These are phyloP conservation scores for Lojkania enalia DNA, from an alignment of 2,329 filamentous ascomycete species.

Conservation along the genomic window DNA sequence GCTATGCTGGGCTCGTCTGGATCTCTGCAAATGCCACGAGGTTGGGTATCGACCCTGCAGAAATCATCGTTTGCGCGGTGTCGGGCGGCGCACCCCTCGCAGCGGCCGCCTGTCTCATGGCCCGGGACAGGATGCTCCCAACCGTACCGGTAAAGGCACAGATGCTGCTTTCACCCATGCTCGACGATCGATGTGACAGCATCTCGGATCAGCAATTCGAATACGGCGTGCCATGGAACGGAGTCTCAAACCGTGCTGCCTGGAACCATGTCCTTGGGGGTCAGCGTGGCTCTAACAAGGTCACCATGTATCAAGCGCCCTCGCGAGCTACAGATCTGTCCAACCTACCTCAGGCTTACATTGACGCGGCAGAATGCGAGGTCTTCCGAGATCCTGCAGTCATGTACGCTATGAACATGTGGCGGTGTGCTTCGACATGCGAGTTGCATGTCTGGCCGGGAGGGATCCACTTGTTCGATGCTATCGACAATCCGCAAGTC, in stretches of 20 bases:
- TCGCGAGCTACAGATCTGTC: slow-evolving; percentile 17
- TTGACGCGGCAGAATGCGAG: slow-evolving; percentile 26
- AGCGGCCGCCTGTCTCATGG: slow-evolving; percentile 19
- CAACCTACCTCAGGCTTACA: slow-evolving; percentile 19
- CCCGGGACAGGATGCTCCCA: slow-evolving; percentile 15
- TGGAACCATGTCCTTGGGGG: slow-evolving; percentile 19
- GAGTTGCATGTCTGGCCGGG: slow-evolving; percentile 25
- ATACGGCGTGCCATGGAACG: slow-evolving; percentile 18
- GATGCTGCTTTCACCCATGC: slow-evolving; percentile 18
- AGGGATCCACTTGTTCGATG: slow-evolving; percentile 18
- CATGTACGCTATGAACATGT: slow-evolving; percentile 19
- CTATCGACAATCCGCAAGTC: slow-evolving; percentile 13
- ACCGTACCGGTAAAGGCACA: slow-evolving; percentile 16
- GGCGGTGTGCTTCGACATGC: slow-evolving; percentile 22
- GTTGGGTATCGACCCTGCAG: slow-evolving; percentile 18
- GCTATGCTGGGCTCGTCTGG: slow-evolving; percentile 20
- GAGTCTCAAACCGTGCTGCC: slow-evolving; percentile 7
- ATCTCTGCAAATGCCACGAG: slow-evolving; percentile 13
- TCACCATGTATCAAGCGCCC: slow-evolving; percentile 18
- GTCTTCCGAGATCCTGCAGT: slow-evolving; percentile 23
- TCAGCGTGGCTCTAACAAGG: slow-evolving; percentile 10
- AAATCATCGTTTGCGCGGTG: slow-evolving; percentile 17
- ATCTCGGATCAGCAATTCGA: slow-evolving; percentile 22
- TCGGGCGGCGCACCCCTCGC: slow-evolving; percentile 18
- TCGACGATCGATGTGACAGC: slow-evolving; percentile 20